These are phyloP conservation scores for Scheffersomyces titani DNA, from an alignment of 1,139 yeast species.

Conservation along the genomic window DNA sequence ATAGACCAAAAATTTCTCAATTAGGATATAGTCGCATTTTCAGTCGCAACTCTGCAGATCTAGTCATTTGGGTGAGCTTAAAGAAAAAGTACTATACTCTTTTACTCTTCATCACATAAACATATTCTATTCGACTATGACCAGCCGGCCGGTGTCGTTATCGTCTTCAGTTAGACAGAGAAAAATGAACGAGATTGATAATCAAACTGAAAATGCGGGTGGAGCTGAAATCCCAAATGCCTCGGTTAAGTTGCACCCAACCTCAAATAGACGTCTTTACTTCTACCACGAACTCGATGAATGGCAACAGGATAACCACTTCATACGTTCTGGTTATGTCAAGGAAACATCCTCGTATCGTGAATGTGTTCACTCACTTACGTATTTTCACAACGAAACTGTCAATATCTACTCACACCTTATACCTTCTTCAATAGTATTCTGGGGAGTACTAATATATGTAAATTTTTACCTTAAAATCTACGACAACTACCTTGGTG, in stretches of 20 bases:
- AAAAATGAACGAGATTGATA: neutral
- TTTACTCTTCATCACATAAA: neutral
- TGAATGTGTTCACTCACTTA: constrained; percentile 55
- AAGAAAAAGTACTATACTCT: neutral
- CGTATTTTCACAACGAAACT: constrained; percentile 81
- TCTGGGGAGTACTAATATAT: constrained; percentile 26
- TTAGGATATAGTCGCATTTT: neutral
- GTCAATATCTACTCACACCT: constrained; percentile 82
- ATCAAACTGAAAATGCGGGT: neutral
- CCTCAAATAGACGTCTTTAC: constrained; percentile 9
- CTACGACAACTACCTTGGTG: constrained; percentile 45
- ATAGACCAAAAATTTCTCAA: neutral
- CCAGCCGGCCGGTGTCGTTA: neutral
- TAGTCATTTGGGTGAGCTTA: neutral
- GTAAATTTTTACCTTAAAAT: constrained; percentile 31
- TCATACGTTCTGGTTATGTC: constrained; percentile 74
- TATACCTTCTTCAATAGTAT: constrained; percentile 57
- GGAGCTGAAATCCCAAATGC: neutral
- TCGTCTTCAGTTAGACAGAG: neutral
- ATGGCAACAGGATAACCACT: constrained; percentile 90
- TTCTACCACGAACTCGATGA: constrained; percentile 55
- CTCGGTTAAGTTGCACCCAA: neutral
- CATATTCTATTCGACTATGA: neutral
- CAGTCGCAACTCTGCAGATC: neutral
- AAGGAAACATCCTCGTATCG: constrained; percentile 58